phyloP scores from a whole-genome alignment of 352 stramenopile genomes.

The Sclerospora graminicola region DNA sequence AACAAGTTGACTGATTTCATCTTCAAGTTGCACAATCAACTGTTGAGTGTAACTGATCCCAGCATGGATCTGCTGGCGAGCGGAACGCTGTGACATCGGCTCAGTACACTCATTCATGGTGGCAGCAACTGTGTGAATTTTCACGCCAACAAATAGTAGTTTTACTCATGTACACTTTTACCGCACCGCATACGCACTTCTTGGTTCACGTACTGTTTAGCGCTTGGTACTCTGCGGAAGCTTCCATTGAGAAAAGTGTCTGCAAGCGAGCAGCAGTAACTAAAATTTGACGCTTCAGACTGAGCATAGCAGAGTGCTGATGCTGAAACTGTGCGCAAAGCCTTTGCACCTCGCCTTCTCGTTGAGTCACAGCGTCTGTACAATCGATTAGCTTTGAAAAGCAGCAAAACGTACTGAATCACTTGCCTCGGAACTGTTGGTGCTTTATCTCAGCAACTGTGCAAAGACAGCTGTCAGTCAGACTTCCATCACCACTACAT shows the following conservation, averaged over 20 bases:
- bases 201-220: constrained; percentile 5
- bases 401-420: background rate
- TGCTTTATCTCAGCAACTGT: constrained; percentile 38
- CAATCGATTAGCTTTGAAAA: background rate
- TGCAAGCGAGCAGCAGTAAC: constrained; percentile 13
- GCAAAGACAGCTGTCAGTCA: constrained; percentile 1
- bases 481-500: background rate
- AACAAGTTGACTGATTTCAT: constrained; percentile 20
- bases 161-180: background rate
- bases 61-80: constrained; percentile 31
- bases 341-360: constrained; percentile 23
- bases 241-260: constrained; percentile 9
- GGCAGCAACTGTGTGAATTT: constrained; percentile 5
- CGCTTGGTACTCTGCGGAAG: constrained; percentile 10
- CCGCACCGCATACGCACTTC: background rate
- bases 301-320: constrained; percentile 22
- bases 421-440: constrained; percentile 25
- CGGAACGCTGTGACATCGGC: constrained; percentile 12
- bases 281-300: constrained; percentile 19
- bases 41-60: constrained; percentile 37
- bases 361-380: constrained; percentile 25
- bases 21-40: constrained; percentile 26
- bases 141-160: background rate
- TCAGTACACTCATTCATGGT: constrained; percentile 13
- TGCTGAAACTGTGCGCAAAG: constrained; percentile 23